Percentiles rank a stretch among this genome's conserved stretches.
Evolutionary conservation across 2,329 filamentous ascomycete genomes (phyloP).

Genomic region (Diaporthe sp.): DNA sequence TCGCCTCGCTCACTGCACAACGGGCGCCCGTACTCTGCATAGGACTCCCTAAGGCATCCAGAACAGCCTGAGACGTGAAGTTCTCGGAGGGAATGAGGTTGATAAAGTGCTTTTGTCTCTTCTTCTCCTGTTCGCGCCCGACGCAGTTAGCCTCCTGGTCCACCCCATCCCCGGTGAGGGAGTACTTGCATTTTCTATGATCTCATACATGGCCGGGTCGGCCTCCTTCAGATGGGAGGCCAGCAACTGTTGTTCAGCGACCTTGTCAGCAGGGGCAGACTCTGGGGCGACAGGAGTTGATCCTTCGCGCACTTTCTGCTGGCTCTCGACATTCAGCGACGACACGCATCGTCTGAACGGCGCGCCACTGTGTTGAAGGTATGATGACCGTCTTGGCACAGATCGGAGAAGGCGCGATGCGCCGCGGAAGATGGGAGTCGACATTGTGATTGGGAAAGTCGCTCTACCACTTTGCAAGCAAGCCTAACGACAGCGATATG

Average conservation of each 20-base stretch:
- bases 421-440: slow-evolving; percentile 58
- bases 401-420: slow-evolving; percentile 58
- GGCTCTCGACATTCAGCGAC: slow-evolving; percentile 62
- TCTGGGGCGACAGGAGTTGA: slow-evolving; percentile 32
- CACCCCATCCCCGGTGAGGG: not conserved
- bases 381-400: slow-evolving; percentile 48
- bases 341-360: slow-evolving; percentile 53
- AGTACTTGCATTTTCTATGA: slow-evolving; percentile 82
- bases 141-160: slow-evolving; percentile 13
- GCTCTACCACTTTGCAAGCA: slow-evolving; percentile 28
- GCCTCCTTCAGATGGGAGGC: slow-evolving; percentile 82
- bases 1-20: slow-evolving; percentile 24
- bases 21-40: slow-evolving; percentile 79
- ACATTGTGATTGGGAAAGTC: slow-evolving; percentile 50
- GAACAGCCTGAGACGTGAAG: slow-evolving; percentile 91
- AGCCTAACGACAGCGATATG: slow-evolving; percentile 20
- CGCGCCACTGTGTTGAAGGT: slow-evolving; percentile 39
- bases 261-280: slow-evolving; percentile 33
- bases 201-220: slow-evolving; percentile 87
- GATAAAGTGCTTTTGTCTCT: slow-evolving; percentile 96
- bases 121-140: slow-evolving; percentile 79
- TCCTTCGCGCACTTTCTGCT: slow-evolving; percentile 64
- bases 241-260: slow-evolving; percentile 70
- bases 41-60: slow-evolving; percentile 90
- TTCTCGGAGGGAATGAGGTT: slow-evolving; percentile 97